Evolutionary conservation across 768 basidiomycete species (phyloP), one percentile per base, ranked within the genome.

Genomic region (Pleurotus salmoneostramineus): DNA sequence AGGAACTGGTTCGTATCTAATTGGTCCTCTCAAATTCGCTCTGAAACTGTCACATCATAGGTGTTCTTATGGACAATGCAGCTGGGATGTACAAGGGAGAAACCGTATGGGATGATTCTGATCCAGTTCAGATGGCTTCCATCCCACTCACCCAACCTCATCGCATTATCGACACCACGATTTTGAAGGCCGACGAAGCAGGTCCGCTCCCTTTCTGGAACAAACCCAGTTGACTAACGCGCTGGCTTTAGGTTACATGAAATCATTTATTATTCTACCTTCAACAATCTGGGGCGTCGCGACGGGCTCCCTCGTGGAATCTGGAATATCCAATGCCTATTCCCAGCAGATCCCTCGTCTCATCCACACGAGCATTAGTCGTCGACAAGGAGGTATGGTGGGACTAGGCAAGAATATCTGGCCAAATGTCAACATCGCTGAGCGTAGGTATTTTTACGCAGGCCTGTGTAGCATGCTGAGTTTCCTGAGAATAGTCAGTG

Each of bases 281-380:
- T 74, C 77, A 3, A 83, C 84, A 0, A 83, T 91, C 34, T 90
- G 81, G 61, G 85, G 83, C 45, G 69, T 82, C 35, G 80, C 83
- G 2, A 66, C 64, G 6, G 77, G 77, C 5, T 66, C 64, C 4
- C 73, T 88, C 27, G 77, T 79, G 36, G 76, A 83, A 27, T 66
- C 71, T 4, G 84, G 80, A 7, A 71, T 88, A 36, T 74, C 80
- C 35, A 84, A 88, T 43, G 43, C 59, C 7, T 52, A 60, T 43
- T 70, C 69, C 4, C 50, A 50, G 3, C 69, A 70, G 50, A 64
- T 71, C 40, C 70, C 70, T 3, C 35, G 12, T 6, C 47, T 70
- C 21, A 67, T 69, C 56, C 56, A 58, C 6, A 57, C 59, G 15
- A 51, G 63, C 47, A 42, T 70, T 27, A 61, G 50, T 48, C 61